Conservation (phyloP, 148 eudicot species). For the Rhododendron griersonianum region DNA sequence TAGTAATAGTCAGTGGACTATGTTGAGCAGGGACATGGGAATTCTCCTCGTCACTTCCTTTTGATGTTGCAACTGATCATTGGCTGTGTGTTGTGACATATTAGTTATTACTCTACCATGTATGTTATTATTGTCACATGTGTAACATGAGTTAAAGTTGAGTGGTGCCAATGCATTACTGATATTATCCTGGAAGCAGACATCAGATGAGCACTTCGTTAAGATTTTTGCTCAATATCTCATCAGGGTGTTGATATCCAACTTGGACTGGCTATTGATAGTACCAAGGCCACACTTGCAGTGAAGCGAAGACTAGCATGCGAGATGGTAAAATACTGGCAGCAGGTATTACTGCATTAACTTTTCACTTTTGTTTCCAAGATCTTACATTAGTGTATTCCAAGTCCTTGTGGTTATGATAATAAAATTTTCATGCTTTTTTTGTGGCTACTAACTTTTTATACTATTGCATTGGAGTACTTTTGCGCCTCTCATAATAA, state of each 20-base stretch:
- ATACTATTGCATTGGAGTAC: not conserved
- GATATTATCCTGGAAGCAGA: not conserved
- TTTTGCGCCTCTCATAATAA: not conserved
- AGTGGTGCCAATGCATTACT: not conserved
- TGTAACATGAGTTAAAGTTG: not conserved
- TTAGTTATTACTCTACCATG: not conserved
- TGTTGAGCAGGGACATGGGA: not conserved
- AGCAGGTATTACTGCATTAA: constrained; percentile 56
- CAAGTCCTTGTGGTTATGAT: not conserved
- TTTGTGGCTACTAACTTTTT: not conserved
- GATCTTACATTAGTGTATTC: not conserved
- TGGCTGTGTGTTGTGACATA: not conserved
- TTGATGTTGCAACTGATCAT: not conserved
- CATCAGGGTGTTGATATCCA: constrained; percentile 71
- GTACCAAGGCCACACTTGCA: constrained; percentile 97
- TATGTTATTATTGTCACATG: not conserved
- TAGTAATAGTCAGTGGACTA: not conserved
- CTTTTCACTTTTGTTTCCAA: not conserved
- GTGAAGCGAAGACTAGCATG: constrained; percentile 98
- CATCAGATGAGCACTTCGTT: not conserved
- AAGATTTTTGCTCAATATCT: constrained; percentile 4
- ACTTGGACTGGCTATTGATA: constrained; percentile 96
- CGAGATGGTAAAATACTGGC: constrained; percentile 99
- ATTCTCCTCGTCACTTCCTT: not conserved
- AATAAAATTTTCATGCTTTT: not conserved